phyloP scores from a whole-genome alignment of 2,329 filamentous ascomycete species.

The Aspergillus sp. region DNA sequence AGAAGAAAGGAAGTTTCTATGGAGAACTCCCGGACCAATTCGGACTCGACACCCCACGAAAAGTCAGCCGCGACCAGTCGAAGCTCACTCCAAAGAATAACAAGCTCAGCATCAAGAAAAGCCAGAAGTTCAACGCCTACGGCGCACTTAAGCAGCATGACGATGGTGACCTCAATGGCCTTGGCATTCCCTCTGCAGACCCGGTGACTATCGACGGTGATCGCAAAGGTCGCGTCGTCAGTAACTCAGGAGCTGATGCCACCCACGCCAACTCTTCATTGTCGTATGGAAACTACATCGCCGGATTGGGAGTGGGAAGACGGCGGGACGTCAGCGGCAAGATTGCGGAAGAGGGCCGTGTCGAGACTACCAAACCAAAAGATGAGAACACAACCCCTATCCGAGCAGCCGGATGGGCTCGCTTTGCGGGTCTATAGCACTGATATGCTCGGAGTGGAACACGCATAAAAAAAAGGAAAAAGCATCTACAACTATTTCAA shows the following conservation, averaged over 20 bases:
- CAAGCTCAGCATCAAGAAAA: slow-evolving; percentile 36
- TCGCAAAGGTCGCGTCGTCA: slow-evolving; percentile 47
- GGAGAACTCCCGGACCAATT: slow-evolving; percentile 35
- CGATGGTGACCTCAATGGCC: slow-evolving; percentile 27
- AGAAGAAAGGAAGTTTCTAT: slow-evolving; percentile 43
- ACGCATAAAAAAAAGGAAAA: neutral
- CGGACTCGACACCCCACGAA: slow-evolving; percentile 25
- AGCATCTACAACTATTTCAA: neutral
- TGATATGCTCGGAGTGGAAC: neutral
- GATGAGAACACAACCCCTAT: slow-evolving; percentile 21
- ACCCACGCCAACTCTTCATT: slow-evolving; percentile 33
- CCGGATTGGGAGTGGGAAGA: slow-evolving; percentile 47
- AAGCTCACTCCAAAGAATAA: slow-evolving; percentile 27
- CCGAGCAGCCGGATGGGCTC: slow-evolving; percentile 49
- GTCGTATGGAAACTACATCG: slow-evolving; percentile 47
- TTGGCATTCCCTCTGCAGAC: slow-evolving; percentile 12
- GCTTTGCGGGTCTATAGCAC: slow-evolving; percentile 46
- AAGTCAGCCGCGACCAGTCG: slow-evolving; percentile 21
- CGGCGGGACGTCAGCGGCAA: slow-evolving; percentile 51
- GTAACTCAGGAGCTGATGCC: slow-evolving; percentile 44
- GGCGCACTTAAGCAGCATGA: slow-evolving; percentile 36
- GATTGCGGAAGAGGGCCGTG: slow-evolving; percentile 48
- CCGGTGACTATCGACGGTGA: slow-evolving; percentile 31
- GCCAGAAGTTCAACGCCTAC: slow-evolving; percentile 37
- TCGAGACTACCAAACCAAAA: slow-evolving; percentile 25